Evolutionary conservation across 768 basidiomycete genomes (phyloP).

Genomic region (Pisolithus albus): DNA sequence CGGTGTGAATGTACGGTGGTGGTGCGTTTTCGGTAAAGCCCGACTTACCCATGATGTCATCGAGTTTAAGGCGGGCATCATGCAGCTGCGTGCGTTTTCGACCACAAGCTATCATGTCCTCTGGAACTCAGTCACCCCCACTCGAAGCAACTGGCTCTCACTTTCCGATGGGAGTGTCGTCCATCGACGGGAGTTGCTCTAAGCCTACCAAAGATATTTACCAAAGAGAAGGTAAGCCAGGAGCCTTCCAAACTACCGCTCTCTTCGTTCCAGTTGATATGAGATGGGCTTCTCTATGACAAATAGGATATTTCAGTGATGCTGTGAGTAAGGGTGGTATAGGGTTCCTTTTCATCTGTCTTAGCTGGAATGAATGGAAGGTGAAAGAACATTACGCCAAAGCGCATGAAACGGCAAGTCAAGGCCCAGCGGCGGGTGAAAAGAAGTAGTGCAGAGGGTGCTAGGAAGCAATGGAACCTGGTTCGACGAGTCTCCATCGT

Average conservation of each 20-base stretch:
- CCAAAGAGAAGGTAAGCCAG: slow-evolving; percentile 38
- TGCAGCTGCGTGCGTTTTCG: not conserved
- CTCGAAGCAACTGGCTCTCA: slow-evolving; percentile 44
- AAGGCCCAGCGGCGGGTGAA: not conserved
- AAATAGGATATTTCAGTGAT: slow-evolving; percentile 24
- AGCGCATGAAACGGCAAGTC: not conserved
- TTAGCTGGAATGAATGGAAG: not conserved
- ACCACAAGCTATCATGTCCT: slow-evolving; percentile 6
- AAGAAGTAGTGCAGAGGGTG: not conserved
- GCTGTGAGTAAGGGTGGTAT: slow-evolving; percentile 12
- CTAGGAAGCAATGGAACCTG: too few relatives aligned
- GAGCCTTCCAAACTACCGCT: not conserved
- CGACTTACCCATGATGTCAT: slow-evolving; percentile 22
- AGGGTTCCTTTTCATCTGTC: not conserved
- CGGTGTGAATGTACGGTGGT: too few relatives aligned
- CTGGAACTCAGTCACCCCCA: slow-evolving; percentile 50
- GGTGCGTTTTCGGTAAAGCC: slow-evolving; percentile 14
- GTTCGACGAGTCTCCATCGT: too few relatives aligned
- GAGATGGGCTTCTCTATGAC: not conserved
- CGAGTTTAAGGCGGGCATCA: not conserved
- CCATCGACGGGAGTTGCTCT: slow-evolving; percentile 32
- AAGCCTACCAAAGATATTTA: slow-evolving; percentile 34
- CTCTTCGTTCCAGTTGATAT: not conserved
- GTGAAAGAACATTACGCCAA: not conserved
- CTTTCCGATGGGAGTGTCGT: slow-evolving; percentile 42